These are phyloP conservation scores for Petunia hybrid DNA, from an alignment of 305 asterid species.

Conservation along the genomic window DNA sequence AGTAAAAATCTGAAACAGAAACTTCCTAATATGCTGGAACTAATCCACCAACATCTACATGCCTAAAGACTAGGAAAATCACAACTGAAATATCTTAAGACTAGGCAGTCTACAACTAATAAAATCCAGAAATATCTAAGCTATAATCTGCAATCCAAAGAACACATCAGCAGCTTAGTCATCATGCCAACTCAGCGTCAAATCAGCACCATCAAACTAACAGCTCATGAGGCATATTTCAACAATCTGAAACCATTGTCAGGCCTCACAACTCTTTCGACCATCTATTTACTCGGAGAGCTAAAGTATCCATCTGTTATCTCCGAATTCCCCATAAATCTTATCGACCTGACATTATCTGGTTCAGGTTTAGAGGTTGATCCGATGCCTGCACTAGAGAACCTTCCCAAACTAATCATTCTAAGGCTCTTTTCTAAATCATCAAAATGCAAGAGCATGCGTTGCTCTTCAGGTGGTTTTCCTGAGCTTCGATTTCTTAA, in stretches of 20 bases:
- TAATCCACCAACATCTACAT: background rate
- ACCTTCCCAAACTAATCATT: slow-evolving; percentile 30
- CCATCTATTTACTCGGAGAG: slow-evolving; percentile 38
- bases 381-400: slow-evolving; percentile 32
- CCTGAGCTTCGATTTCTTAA: slow-evolving; percentile 34
- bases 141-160: background rate
- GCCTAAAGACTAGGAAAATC: background rate
- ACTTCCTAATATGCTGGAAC: background rate
- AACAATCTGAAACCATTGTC: slow-evolving; percentile 20
- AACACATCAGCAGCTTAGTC: no score
- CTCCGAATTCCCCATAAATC: slow-evolving; percentile 30
- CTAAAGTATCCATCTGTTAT: slow-evolving; percentile 21
- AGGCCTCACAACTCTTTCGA: slow-evolving; percentile 30
- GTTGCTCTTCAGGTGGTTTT: slow-evolving; percentile 31
- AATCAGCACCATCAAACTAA: no score
- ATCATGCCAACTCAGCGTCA: no score
- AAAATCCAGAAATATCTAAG: background rate
- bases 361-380: slow-evolving; percentile 30
- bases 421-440: slow-evolving; percentile 34
- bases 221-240: no score
- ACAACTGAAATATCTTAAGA: background rate
- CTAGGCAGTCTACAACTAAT: no score
- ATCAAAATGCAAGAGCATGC: background rate
- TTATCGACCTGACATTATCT: slow-evolving; percentile 37
- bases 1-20: background rate